These are phyloP conservation scores for Whalleya microplaca DNA, from an alignment of 2,329 filamentous ascomycete genomes.

Conservation along the genomic window DNA sequence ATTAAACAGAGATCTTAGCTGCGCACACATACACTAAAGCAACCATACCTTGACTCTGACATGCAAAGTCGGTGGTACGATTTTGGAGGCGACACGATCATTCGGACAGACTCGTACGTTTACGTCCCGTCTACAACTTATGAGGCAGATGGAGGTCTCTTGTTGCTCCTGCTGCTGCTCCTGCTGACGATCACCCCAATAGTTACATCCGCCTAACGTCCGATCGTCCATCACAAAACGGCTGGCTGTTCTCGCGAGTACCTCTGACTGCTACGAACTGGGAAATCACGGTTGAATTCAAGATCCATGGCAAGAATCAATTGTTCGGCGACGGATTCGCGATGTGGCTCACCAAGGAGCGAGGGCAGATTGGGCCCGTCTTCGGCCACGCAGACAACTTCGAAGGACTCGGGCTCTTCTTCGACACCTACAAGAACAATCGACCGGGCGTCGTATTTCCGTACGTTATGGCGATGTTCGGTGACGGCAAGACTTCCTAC, in stretches of 20 bases:
- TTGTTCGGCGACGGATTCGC: constrained; percentile 96
- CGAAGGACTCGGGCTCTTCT: constrained; percentile 91
- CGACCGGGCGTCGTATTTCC: constrained; percentile 93
- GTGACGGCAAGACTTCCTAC: constrained; percentile 86
- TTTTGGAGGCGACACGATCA: constrained; percentile 93
- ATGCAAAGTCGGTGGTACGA: constrained; percentile 99
- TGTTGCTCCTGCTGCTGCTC: too few relatives aligned
- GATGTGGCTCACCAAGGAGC: constrained; percentile 96
- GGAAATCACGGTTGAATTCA: constrained; percentile 97
- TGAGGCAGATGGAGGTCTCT: constrained; percentile 1
- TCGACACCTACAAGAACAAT: constrained; percentile 99
- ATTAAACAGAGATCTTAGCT: constrained; percentile 57
- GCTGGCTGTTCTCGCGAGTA: constrained; percentile 92
- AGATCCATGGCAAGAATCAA: constrained; percentile 84
- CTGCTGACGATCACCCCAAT: constrained; percentile 31
- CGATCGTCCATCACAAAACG: constrained; percentile 86
- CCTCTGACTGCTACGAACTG: constrained; percentile 97
- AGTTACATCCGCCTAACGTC: constrained; percentile 93
- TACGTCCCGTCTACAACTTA: constrained; percentile 4
- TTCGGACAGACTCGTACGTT: constrained; percentile 70
- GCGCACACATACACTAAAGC: constrained; percentile 81
- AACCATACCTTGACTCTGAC: constrained; percentile 97
- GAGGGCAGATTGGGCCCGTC: constrained; percentile 77
- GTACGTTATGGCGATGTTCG: constrained; percentile 98
- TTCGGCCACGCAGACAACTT: constrained; percentile 90